Conservation (phyloP, 371 early-diverging fungal genomes). For the Mortierella sp. region DNA sequence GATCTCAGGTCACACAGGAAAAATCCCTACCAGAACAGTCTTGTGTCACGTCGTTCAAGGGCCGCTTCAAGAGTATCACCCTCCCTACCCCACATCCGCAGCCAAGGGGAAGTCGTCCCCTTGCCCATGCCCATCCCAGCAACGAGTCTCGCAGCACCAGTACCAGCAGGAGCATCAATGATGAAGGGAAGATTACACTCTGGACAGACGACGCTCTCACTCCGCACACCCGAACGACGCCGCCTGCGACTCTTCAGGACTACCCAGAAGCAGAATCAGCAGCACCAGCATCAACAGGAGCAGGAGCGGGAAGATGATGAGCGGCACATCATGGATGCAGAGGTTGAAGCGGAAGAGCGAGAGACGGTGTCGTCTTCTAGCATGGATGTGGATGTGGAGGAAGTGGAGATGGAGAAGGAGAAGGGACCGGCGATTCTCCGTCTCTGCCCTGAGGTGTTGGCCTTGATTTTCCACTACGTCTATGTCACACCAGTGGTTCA, state of each 20-base stretch:
- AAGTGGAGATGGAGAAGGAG: neutral
- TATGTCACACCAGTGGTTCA: conserved; percentile 56
- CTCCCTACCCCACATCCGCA: conserved; percentile 3
- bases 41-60: conserved; percentile 42
- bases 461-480: conserved; percentile 55
- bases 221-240: conserved; percentile 16
- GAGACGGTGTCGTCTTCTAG: neutral
- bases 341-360: neutral
- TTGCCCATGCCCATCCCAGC: neutral
- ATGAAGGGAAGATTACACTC: neutral
- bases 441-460: conserved; percentile 52
- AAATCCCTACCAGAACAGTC: conserved; percentile 40
- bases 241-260: conserved; percentile 19
- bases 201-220: conserved; percentile 11
- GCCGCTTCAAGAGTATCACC: neutral
- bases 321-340: conserved; percentile 16
- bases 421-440: conserved; percentile 43
- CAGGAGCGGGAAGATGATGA: conserved; percentile 2
- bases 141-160: neutral
- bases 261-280: conserved; percentile 4
- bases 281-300: conserved; percentile 13
- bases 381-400: neutral
- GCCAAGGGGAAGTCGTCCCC: neutral
- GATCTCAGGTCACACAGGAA: conserved; percentile 53
- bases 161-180: neutral